phyloP scores from a whole-genome alignment of 805 yeast species.

The Metschnikowia shivogae region DNA sequence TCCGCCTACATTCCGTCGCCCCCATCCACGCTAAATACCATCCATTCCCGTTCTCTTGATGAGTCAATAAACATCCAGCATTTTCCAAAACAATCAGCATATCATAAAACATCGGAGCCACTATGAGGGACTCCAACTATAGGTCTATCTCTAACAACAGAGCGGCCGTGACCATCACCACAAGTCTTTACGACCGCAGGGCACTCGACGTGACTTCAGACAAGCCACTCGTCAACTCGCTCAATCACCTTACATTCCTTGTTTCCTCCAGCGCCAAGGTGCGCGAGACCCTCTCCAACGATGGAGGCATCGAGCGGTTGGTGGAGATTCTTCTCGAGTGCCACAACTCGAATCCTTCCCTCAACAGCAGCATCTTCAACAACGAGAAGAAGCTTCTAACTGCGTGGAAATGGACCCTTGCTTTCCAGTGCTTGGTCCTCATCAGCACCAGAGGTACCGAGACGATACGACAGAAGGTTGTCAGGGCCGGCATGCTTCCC shows the following conservation, averaged over 20 bases:
- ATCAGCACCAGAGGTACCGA: constrained; percentile 94
- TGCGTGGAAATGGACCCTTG: constrained; percentile 98
- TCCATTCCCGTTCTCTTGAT: not conserved
- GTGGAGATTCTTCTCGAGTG: constrained; percentile 85
- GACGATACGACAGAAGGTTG: constrained; percentile 75
- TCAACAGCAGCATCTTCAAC: constrained; percentile 30
- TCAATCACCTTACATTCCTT: constrained; percentile 83
- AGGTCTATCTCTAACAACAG: constrained; percentile 72
- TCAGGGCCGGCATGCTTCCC: constrained; percentile 88
- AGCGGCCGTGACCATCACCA: constrained; percentile 89
- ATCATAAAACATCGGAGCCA: not conserved
- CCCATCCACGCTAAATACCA: not conserved
- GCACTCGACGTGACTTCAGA: constrained; percentile 89
- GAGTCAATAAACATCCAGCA: not conserved
- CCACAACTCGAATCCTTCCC: constrained; percentile 35
- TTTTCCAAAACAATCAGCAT: not conserved
- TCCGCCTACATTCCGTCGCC: too few species aligned
- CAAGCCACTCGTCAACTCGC: constrained; percentile 84
- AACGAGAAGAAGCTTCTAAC: constrained; percentile 49
- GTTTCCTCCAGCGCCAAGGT: constrained; percentile 85
- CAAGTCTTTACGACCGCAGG: constrained; percentile 84
- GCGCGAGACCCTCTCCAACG: constrained; percentile 80
- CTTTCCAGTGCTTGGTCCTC: constrained; percentile 87
- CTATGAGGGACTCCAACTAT: constrained; percentile 80
- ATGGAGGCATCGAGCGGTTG: constrained; percentile 89